Base-by-base conservation (phyloP, 1,284 basidiomycete species). In the Hymenochaete sp. region DNA sequence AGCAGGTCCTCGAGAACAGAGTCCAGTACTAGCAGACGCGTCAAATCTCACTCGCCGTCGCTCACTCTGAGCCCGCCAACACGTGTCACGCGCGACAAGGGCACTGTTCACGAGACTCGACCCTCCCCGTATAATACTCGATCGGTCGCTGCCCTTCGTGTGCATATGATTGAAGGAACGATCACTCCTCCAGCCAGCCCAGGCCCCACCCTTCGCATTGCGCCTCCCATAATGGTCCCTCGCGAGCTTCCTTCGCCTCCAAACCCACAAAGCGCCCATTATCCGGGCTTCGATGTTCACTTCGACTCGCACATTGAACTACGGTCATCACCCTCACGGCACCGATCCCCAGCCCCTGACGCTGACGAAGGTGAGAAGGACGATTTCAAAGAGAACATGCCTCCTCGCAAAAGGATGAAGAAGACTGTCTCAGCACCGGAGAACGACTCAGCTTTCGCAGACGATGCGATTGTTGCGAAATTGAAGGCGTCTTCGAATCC, bases 261-360 rank as follows among this genome's bases (percentile, higher is more conserved):
- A 33, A 71, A 81, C 55, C 71, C 71, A 5, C 67, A 72, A 39
- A 83, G 81, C 8, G 64, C 70, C 27, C 84, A 86, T 56, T 83
- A 82, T 57, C 83, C 83, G 7, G 82, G 83, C 13, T 87, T 87
- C 55, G 62, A 67, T 44, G 68, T 86, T 36, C 70, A 73, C 57
- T 70, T 64, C 52, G 82, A 85, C 57, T 56, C 65, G 9, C 65
- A 72, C 54, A 58, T 66, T 44, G 42, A 59, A 29, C 50, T 67
- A 22, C 43, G 38, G 10, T 49, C 42, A 4, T 14, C 24, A 3
- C 41, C 48, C 52, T 38, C 50, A 44, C 21, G 49, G 19, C 5
- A 49, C 24, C 13, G 6, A 16, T 16, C 8, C 13, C 13, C 21
- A n/a, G 28, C 45, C 21, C 22, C 26, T 25, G 43, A 44, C 22